A percentile compares a stretch with the other conserved stretches of the same genome.
phyloP scores from a whole-genome alignment of 768 basidiomycete genomes.

The Lentinula sp. region DNA sequence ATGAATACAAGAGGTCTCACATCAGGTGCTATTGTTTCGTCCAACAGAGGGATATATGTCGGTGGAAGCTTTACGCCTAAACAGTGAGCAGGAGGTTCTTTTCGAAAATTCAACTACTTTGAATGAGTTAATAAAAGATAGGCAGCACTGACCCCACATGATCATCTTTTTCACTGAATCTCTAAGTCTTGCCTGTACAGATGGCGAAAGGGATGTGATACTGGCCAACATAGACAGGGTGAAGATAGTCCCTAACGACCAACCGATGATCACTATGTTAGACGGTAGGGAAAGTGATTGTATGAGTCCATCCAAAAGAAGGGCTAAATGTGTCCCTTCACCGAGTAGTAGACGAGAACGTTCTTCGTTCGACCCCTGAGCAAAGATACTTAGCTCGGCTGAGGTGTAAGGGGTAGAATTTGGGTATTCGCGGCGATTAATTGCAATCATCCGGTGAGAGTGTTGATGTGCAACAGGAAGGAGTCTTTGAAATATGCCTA shows the following conservation, averaged over 20 bases:
- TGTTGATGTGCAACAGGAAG: neutral
- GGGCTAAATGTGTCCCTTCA: slow-evolving; percentile 22
- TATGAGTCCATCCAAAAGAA: slow-evolving; percentile 21
- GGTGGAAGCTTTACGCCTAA: slow-evolving; percentile 13
- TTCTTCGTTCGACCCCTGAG: slow-evolving; percentile 12
- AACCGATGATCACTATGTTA: slow-evolving; percentile 17
- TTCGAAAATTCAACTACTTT: neutral
- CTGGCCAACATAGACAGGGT: slow-evolving; percentile 15
- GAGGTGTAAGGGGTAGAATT: slow-evolving; percentile 23
- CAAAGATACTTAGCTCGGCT: slow-evolving; percentile 16
- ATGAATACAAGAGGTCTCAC: slow-evolving; percentile 13
- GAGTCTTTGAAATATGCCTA: neutral
- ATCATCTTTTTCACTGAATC: slow-evolving; percentile 16
- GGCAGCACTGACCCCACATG: slow-evolving; percentile 13
- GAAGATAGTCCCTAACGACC: slow-evolving; percentile 24
- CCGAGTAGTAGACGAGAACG: slow-evolving; percentile 14
- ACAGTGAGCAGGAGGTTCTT: slow-evolving; percentile 17
- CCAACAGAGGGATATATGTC: slow-evolving; percentile 17
- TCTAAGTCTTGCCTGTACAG: slow-evolving; percentile 12
- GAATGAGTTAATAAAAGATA: too few relatives aligned
- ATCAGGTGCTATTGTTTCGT: slow-evolving; percentile 14
- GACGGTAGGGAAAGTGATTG: slow-evolving; percentile 12
- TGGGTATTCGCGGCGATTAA: slow-evolving; percentile 30
- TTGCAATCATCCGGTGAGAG: slow-evolving; percentile 17
- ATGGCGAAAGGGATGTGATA: slow-evolving; percentile 13